Evolutionary conservation across 2,329 filamentous ascomycete species (phyloP).

Genomic region (Fusarium sulawesiense): DNA sequence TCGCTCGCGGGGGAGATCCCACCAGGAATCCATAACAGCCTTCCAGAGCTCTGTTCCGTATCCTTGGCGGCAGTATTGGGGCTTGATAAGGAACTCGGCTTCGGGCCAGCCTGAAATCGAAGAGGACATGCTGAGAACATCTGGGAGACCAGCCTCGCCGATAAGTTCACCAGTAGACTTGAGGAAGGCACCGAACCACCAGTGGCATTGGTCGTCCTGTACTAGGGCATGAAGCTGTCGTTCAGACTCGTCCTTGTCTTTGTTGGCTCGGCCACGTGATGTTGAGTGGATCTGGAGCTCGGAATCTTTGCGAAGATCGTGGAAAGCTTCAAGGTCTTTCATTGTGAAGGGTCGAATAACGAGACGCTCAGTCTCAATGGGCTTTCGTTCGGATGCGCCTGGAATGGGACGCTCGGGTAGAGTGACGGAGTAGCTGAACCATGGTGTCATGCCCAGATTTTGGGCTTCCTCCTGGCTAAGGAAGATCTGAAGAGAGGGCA

Average conservation of each 20-base stretch:
- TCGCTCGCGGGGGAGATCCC: slow-evolving; percentile 28
- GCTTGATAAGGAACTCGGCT: slow-evolving; percentile 35
- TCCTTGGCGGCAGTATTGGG: slow-evolving; percentile 27
- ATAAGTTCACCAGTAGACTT: slow-evolving; percentile 32
- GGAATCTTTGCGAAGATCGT: slow-evolving; percentile 20
- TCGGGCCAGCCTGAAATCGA: slow-evolving; percentile 35
- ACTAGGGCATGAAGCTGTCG: slow-evolving; percentile 13
- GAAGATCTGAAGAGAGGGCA: slow-evolving; percentile 16
- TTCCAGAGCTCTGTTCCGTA: slow-evolving; percentile 32
- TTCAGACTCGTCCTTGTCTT: slow-evolving; percentile 29
- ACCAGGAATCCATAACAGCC: slow-evolving; percentile 33
- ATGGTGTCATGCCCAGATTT: slow-evolving; percentile 32
- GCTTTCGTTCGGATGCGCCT: slow-evolving; percentile 19
- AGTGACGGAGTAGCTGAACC: slow-evolving; percentile 38
- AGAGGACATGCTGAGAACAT: slow-evolving; percentile 23
- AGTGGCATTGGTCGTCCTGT: slow-evolving; percentile 25
- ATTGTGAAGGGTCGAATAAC: slow-evolving; percentile 23
- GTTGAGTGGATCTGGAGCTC: slow-evolving; percentile 21
- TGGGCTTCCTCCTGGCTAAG: slow-evolving; percentile 18
- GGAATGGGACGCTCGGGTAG: slow-evolving; percentile 29
- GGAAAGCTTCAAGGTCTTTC: slow-evolving; percentile 31
- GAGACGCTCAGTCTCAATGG: slow-evolving; percentile 31
- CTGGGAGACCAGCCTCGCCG: slow-evolving; percentile 31
- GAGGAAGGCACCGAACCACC: slow-evolving; percentile 36
- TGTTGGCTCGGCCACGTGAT: slow-evolving; percentile 23